Evolutionary conservation across 2,329 filamentous ascomycete genomes (phyloP), one percentile per base, ranked within the genome.

Genomic region (Tetracladium maxilliforme): DNA sequence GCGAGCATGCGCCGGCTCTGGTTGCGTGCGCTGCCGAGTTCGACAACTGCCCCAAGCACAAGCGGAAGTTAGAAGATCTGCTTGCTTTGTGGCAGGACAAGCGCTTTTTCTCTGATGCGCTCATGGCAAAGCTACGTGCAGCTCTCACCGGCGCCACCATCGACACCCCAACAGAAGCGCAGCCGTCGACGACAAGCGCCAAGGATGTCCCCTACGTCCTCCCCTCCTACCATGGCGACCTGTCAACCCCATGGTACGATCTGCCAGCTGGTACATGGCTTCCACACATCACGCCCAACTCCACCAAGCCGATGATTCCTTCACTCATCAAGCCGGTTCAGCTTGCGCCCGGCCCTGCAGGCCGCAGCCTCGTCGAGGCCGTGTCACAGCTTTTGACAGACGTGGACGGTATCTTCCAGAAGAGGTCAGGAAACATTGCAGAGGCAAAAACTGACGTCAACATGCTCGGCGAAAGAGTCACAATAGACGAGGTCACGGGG

Each of bases 201-300:
- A 32, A 30, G 23, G 24, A 32, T 20, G 19, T 19, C 10, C 76
- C 78, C 0, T 87, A 70, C 40, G 49, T 76, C 15, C 64, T 92
- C 47, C 84, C 84, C 12, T 60, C 77, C 2, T 68, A 65, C 28
- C 84, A 92, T 44, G 84, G 84, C 20, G 80, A 92, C 42, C 52
- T 63, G 3, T 64, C 68, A 0, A 70, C 64, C 4, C 71, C 77
- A 0, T 92, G 77, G 67, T 79, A 84, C 49, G 82, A 92, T 35
- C 56, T 92, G 1, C 83, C 83, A 0, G 82, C 82, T 2, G 77
- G 71, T 3, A 87, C 81, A 35, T 75, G 86, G 58, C 64, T 92
- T 23, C 78, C 78, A 5, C 74, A 79, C 28, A 70, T 92, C 31
- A 67, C 78, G 19, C 79, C 76, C 5, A 77, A 87, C 41, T 83